Evolutionary conservation across 352 stramenopile genomes (phyloP).

Genomic region (Pythium rishiriense): DNA sequence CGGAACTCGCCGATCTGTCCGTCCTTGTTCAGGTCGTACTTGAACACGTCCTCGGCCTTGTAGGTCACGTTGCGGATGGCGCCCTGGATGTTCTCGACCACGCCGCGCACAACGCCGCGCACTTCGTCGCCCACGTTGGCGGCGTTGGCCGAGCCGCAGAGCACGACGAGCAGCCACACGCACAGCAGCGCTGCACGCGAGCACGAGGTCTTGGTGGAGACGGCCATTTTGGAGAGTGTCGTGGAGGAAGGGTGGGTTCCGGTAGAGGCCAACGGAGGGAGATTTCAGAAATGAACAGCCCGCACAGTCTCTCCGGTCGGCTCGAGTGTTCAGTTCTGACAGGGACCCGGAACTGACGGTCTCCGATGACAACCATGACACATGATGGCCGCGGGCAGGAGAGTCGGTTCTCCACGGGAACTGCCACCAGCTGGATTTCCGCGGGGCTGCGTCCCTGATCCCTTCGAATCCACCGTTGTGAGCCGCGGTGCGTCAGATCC

Average conservation of each 20-base stretch:
- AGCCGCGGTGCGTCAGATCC: not conserved
- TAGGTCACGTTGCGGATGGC: slow-evolving; percentile 1
- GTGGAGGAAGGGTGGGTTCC: not conserved
- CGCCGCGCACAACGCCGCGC: slow-evolving; percentile 9
- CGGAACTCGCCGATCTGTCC: slow-evolving; percentile 28
- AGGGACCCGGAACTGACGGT: not conserved
- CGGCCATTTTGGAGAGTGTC: not conserved
- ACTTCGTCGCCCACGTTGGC: slow-evolving; percentile 1
- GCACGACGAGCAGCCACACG: slow-evolving; percentile 5
- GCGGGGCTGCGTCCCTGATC: not conserved
- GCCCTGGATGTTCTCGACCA: slow-evolving; percentile 8
- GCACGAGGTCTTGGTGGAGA: slow-evolving; percentile 5
- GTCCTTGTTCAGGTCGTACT: slow-evolving; percentile 27
- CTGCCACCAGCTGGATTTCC: slow-evolving; percentile 4
- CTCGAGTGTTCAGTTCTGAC: slow-evolving; percentile 8
- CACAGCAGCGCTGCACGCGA: slow-evolving; percentile 14
- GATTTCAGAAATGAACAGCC: not conserved
- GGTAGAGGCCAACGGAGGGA: not conserved
- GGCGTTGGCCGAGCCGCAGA: slow-evolving; percentile 5
- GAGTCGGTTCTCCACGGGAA: slow-evolving; percentile 1
- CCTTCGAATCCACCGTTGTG: slow-evolving; percentile 1
- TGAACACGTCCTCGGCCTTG: slow-evolving; percentile 8
- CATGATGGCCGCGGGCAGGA: not conserved
- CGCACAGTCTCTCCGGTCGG: not conserved
- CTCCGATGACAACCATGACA: not conserved